phyloP scores from a whole-genome alignment of 2,329 filamentous ascomycete species.

The Ophiostoma novo-ulmi region DNA sequence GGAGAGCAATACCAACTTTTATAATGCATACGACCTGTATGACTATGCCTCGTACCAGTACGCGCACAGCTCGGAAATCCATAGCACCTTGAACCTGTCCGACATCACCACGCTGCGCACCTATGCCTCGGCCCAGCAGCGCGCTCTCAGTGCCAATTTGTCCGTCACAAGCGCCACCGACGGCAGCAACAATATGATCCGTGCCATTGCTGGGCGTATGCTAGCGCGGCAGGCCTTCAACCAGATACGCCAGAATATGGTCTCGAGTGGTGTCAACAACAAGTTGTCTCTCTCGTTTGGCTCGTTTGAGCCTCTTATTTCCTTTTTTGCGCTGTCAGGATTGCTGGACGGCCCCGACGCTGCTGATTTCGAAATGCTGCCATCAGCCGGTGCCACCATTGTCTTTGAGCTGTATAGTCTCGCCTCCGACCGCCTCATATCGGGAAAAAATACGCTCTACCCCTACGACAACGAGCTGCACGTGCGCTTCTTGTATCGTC shows the following conservation, averaged over 20 bases:
- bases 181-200: constrained; percentile 34
- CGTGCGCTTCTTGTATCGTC: constrained; percentile 55
- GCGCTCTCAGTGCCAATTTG: constrained; percentile 49
- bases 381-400: constrained; percentile 69
- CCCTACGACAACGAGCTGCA: constrained; percentile 40
- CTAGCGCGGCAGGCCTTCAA: constrained; percentile 43
- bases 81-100: constrained; percentile 36
- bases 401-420: constrained; percentile 60
- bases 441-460: constrained; percentile 28
- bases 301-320: constrained; percentile 50
- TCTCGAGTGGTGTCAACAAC: constrained; percentile 36
- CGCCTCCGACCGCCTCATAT: constrained; percentile 30
- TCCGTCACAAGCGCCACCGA: constrained; percentile 46
- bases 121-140: constrained; percentile 66
- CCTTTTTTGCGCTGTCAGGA: constrained; percentile 48
- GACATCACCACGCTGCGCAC: constrained; percentile 51
- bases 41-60: constrained; percentile 53
- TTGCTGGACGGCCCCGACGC: constrained; percentile 51
- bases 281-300: constrained; percentile 53
- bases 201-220: constrained; percentile 50
- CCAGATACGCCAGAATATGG: constrained; percentile 42
- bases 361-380: constrained; percentile 45
- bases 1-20: constrained; percentile 37
- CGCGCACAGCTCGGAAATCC: constrained; percentile 46
- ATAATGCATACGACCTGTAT: constrained; percentile 50